Evolutionary conservation across 148 eudicot species (phyloP), one percentile per base, ranked within the genome.

Genomic region (Chenopodium quinoa): DNA sequence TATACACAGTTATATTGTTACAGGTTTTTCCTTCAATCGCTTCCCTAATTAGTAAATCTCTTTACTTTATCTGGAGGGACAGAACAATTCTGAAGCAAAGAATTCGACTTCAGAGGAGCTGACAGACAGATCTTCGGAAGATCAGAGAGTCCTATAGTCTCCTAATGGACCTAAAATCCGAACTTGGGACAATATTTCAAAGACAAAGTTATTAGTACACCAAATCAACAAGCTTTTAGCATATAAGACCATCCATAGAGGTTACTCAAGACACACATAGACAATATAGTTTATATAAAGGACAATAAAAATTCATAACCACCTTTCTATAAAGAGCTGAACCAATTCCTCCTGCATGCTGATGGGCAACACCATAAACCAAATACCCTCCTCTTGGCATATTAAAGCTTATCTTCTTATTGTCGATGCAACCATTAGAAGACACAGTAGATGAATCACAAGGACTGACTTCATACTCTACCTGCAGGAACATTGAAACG

Each of bases 321-420:
- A 94, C 98, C 97, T 93, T 86, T 75, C 97, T 86, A 84, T 89
- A 92, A 16, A 95, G 94, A 62, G 93, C 71, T 29, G 90, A 87
- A 40, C 97, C 94, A 72, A 80, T 80, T n/a, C 96, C 94, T 14
- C 96, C 96, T 0, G 91, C 82, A 76, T 95, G 98, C 77, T 90
- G 97, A 87, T 95, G 98, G 19, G 92, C 97, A 85, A 86, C 93
- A 8, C 92, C 94, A 71, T 95, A 95, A 76, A 95, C 71, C 1
- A 95, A 82, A 85, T 86, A 81, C 12, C 98, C 97, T 64, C 91
- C 94, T 82, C 20, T 85, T 62, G 97, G 94, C 87, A 93, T 84
- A 64, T 58, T 62, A 16, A 92, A 67, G 79, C 83, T 91, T 75
- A 83, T 77, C 58, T 76, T 85, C 85, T 80, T 92, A 65, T 84